Conservation (phyloP, 2,329 filamentous ascomycete genomes). For the Lachnellula suecica region DNA sequence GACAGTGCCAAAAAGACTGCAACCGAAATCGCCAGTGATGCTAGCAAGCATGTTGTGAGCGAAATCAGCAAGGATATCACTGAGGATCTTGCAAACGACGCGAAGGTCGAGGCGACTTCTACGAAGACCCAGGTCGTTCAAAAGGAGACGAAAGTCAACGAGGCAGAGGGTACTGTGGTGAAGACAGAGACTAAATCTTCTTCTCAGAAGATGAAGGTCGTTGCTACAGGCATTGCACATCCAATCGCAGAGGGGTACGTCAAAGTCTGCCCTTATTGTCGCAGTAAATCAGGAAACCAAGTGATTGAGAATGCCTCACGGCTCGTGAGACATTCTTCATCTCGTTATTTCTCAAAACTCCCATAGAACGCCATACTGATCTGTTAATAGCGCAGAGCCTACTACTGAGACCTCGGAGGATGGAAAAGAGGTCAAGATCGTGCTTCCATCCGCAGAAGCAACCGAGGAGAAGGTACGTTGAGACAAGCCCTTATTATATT, state of each 20-base stretch:
- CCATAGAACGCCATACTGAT: too few species aligned
- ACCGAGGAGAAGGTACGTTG: too few species aligned
- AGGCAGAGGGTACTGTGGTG: constrained; percentile 1
- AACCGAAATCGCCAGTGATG: constrained; percentile 17
- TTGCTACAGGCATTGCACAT: neutral
- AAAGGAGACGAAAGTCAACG: constrained; percentile 1
- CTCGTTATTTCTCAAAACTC: too few species aligned
- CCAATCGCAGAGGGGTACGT: neutral
- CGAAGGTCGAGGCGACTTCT: constrained; percentile 7
- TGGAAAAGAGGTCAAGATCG: too few species aligned
- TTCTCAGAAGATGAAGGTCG: constrained; percentile 2
- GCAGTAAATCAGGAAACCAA: too few species aligned
- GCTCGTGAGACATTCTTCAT: too few species aligned
- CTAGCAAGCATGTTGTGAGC: constrained; percentile 11
- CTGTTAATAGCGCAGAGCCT: too few species aligned
- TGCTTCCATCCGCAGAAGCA: too few species aligned
- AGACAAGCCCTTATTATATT: too few species aligned
- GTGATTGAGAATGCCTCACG: too few species aligned
- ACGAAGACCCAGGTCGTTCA: constrained; percentile 3
- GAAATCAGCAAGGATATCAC: constrained; percentile 23
- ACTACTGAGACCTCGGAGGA: too few species aligned
- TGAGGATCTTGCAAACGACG: constrained; percentile 17
- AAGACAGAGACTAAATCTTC: neutral
- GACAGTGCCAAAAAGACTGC: constrained; percentile 19
- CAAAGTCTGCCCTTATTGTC: too few species aligned